A percentile compares a stretch with the other conserved stretches of the same genome.
Conservation (phyloP, 2,329 filamentous ascomycete species). For the Alternaria tenuissima region DNA sequence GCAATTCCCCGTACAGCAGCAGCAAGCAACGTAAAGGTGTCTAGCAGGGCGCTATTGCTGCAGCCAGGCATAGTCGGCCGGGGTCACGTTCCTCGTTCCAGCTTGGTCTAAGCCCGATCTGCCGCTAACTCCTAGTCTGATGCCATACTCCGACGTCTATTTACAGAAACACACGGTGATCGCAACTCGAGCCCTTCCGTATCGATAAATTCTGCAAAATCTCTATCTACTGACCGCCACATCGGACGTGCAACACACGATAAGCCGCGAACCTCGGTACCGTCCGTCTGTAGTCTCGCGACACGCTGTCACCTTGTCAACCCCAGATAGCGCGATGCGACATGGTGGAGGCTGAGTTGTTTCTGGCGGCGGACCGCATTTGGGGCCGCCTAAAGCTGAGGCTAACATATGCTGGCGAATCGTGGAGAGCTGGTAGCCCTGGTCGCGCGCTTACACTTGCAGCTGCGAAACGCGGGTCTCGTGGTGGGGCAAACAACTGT, state of each 20-base stretch:
- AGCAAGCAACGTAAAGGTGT: slow-evolving; percentile 4
- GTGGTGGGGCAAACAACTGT: slow-evolving; percentile 13
- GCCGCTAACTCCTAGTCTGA: slow-evolving; percentile 11
- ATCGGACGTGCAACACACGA: background rate
- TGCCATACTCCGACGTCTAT: slow-evolving; percentile 12
- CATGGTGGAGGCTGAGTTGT: slow-evolving; percentile 16
- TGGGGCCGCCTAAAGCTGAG: slow-evolving; percentile 6
- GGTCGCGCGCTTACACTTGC: background rate
- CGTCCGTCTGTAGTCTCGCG: background rate
- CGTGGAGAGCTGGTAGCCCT: slow-evolving; percentile 1
- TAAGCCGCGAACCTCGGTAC: slow-evolving; percentile 1
- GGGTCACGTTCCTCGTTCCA: slow-evolving; percentile 15
- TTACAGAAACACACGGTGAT: slow-evolving; percentile 9
- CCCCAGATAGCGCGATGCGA: slow-evolving; percentile 1
- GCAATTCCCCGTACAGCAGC: slow-evolving; percentile 1
- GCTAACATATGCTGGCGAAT: slow-evolving; percentile 4
- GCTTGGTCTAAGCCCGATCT: slow-evolving; percentile 14
- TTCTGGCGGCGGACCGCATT: slow-evolving; percentile 14
- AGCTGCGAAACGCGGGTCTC: slow-evolving; percentile 8
- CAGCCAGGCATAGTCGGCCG: slow-evolving; percentile 7
- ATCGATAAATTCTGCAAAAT: slow-evolving; percentile 8
- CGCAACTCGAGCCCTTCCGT: slow-evolving; percentile 3
- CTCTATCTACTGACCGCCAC: slow-evolving; percentile 6
- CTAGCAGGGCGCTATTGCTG: slow-evolving; percentile 14
- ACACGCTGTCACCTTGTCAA: slow-evolving; percentile 9